Conservation (phyloP, 768 basidiomycete genomes). For the Gautieria morchelliformis region DNA sequence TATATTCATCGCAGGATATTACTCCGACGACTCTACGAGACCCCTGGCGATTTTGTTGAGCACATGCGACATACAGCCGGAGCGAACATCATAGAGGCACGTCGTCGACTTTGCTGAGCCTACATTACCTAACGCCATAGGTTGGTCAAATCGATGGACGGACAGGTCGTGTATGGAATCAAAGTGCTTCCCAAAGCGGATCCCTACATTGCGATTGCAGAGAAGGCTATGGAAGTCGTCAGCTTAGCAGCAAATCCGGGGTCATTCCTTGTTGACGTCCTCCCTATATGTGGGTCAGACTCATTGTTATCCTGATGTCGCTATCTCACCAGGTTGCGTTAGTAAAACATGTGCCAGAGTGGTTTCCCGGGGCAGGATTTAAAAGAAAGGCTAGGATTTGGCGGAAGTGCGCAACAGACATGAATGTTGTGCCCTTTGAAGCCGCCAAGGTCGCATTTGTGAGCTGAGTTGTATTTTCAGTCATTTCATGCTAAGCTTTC, state of each 20-base stretch:
- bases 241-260: constrained; percentile 20
- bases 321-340: too few relatives aligned
- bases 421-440: constrained; percentile 11
- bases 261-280: constrained; percentile 21
- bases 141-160: too few relatives aligned
- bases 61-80: constrained; percentile 24
- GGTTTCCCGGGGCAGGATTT: too few relatives aligned
- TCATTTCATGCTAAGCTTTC: too few relatives aligned
- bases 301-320: too few relatives aligned
- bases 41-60: constrained; percentile 30
- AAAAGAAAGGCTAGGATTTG: too few relatives aligned
- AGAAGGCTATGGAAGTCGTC: constrained; percentile 20
- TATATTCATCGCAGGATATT: constrained; percentile 13
- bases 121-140: not conserved
- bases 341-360: constrained; percentile 1
- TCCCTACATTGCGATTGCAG: constrained; percentile 26
- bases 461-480: too few relatives aligned
- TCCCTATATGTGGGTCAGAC: constrained; percentile 20
- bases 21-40: too few relatives aligned
- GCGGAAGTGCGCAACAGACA: too few relatives aligned
- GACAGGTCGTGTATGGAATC: constrained; percentile 29
- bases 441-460: too few relatives aligned
- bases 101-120: not conserved
- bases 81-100: constrained; percentile 25
- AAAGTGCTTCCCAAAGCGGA: constrained; percentile 25